Base-by-base conservation (phyloP, 345 rosid genomes). In the Citrus inodora region DNA sequence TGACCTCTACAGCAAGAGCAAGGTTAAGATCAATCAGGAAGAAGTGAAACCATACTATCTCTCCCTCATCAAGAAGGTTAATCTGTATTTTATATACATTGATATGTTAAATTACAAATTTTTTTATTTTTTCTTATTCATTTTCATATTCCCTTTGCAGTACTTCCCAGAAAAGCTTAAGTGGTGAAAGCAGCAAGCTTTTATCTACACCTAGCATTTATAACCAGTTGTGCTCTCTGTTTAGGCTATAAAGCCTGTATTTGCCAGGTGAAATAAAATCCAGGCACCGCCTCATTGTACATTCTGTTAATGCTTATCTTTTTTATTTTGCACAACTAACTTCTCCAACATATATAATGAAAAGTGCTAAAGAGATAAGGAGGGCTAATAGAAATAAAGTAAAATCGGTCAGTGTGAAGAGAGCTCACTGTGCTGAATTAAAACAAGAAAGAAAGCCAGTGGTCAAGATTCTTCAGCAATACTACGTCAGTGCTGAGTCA, bases 1-100 rank as follows among this genome's bases (percentile, higher is more conserved):
- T 80, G 93, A 92, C 67, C 88, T 90, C 3, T 89, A 90, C 78
- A 90, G 90, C 85, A 90, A 89, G 85, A 90, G 91, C 86, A 90
- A 88, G 77, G 89, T 87, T 24, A 62, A 46, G 59, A 64, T 75
- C 42, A 46, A 75, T 21, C 59, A 8, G 59, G 92, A 88, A 70
- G 77, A 85, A 64, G 92, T 89, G 25, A 90, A 88, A 73, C 91
- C 96, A 1, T 90, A 89, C 67, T 92, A 89, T 81, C 81, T 87
- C 63, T 90, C 91, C 71, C 91, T 92, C 5, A 87, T 89, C 67
- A 79, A 85, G 6, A 89, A 90, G 82, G 91, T 42, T 10, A 10
- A 42, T 77, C 67, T 35, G 30, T 80, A 58, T 82, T 73, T 35
- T 38, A 16, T 21, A 37, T 66, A 33, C 13, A 40, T 42, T 16